Evolutionary conservation across 2,329 filamentous ascomycete species (phyloP).

Genomic region (Calonectria crousiana): DNA sequence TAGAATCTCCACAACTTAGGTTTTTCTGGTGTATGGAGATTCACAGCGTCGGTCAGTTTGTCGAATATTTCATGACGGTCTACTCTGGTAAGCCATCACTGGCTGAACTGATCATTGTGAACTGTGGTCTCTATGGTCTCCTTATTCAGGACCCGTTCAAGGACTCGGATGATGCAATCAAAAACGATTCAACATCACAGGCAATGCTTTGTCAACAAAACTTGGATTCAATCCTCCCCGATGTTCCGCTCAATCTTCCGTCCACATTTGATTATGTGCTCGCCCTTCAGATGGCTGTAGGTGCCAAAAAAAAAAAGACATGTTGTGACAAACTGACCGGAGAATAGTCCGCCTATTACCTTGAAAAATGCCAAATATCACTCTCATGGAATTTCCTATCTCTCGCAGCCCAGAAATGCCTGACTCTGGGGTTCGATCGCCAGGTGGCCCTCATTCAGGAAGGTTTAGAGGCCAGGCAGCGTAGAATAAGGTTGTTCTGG

Average conservation of each 20-base stretch:
- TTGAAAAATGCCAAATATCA: neutral
- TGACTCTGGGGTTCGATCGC: neutral
- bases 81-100: neutral
- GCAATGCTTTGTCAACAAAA: neutral
- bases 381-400: neutral
- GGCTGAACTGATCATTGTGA: neutral
- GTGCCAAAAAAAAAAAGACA: rapidly evolving
- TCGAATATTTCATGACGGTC: neutral
- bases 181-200: neutral
- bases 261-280: neutral
- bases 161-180: neutral
- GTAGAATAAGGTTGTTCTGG: neutral
- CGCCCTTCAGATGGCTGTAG: neutral
- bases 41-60: neutral
- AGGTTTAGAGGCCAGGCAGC: neutral
- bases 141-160: neutral
- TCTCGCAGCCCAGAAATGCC: neutral
- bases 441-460: neutral
- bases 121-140: neutral
- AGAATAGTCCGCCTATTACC: neutral
- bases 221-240: neutral
- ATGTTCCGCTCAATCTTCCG: neutral
- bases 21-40: neutral
- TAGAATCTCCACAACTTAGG: neutral
- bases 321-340: neutral